Percentiles rank a stretch among this genome's conserved stretches.
Conservation (phyloP, 2,329 filamentous ascomycete species). For the Xylaria sp. region DNA sequence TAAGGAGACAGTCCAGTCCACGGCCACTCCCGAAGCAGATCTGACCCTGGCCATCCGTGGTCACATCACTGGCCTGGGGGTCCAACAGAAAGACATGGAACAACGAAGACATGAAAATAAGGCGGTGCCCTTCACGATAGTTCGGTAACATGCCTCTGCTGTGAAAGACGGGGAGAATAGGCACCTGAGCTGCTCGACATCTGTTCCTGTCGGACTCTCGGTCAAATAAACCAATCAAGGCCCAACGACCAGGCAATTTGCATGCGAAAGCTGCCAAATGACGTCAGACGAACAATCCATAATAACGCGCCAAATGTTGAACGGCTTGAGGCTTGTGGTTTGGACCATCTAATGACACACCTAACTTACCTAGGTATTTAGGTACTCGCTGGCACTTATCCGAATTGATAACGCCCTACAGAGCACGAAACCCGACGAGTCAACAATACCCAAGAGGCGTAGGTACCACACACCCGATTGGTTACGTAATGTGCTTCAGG, state of each 20-base stretch:
- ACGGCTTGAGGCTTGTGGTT: neutral
- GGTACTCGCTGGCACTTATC: neutral
- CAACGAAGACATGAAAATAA: neutral
- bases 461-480: neutral
- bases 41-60: neutral
- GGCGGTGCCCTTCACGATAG: neutral
- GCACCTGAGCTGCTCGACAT: slow-evolving; percentile 2
- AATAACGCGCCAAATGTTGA: neutral
- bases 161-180: neutral
- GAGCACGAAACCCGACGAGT: neutral
- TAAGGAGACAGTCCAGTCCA: neutral
- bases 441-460: neutral
- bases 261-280: slow-evolving; percentile 15
- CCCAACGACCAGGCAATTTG: neutral
- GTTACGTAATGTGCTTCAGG: neutral
- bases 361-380: neutral
- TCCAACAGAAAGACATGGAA: slow-evolving; percentile 16
- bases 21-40: neutral
- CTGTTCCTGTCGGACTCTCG: slow-evolving; percentile 14
- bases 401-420: neutral
- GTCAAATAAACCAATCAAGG: neutral
- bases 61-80: neutral
- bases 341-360: neutral
- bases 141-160: neutral
- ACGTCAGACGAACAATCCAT: slow-evolving; percentile 16